Base-by-base conservation (phyloP, 176 grass and related monocot species). In the Typha latifolia region DNA sequence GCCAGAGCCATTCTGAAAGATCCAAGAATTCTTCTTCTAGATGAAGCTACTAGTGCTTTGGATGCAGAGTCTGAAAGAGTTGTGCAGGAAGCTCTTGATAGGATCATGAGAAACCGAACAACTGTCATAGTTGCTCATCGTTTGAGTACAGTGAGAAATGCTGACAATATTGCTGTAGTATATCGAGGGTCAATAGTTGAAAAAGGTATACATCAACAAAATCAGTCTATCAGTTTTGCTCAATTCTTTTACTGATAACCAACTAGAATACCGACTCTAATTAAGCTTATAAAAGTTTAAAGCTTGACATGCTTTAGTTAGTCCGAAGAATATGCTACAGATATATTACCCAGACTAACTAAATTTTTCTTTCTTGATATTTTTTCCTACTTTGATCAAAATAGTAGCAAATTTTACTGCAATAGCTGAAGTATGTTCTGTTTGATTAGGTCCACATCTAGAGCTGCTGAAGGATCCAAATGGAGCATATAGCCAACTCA, bases 1-100 rank as follows among this genome's bases (percentile, higher is more conserved):
- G 91, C 91, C 18, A 90, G 91, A 76, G 91, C 86, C 67, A 90
- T 95, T 72, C 83, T 95, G 47, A 95, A 95, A 82, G 78, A 95
- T 76, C 91, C 91, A 29, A 86, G 91, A 55, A 90, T 95, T 34
- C 84, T 95, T 70, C 78, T 95, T 61, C 53, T 95, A 63, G 91
- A 95, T 56, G 91, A 95, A 83, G 91, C 91, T 32, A 95, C 91
- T 27, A 95, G 91, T 23, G 91, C 91, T 65, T 78, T 95, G 53
- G 91, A 95, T 72, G 83, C 90, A 0, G 86, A 86, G 68, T 95
- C 90, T 49, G 90, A 95, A 71, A 71, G 86, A 49, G 80, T 95
- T 49, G 90, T 95, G 48, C 90, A 90, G 73, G 90, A 90, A 64
- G 90, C 90, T 52, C 86, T 95, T 77, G 90, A 95, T 59, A 85